phyloP scores from a whole-genome alignment of 805 yeast genomes.

The Candida maesae region DNA sequence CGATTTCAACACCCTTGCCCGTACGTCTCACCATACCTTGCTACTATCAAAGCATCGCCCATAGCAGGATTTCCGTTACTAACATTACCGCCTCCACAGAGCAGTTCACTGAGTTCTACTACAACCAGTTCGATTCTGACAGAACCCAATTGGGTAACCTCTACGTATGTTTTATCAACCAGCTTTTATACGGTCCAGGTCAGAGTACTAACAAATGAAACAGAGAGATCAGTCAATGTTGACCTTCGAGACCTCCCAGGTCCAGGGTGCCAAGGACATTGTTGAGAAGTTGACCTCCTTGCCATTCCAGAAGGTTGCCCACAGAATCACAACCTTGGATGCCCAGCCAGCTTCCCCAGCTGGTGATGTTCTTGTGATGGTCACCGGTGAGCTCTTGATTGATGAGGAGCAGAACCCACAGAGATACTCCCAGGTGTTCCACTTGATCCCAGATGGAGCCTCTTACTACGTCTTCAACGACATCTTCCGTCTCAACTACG shows the following conservation, averaged over 20 bases:
- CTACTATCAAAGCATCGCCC: too few relatives aligned
- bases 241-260: conserved; percentile 91
- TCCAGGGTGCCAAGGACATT: conserved; percentile 90
- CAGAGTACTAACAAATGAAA: conserved; percentile 12
- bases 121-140: conserved; percentile 91
- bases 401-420: conserved; percentile 96
- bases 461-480: conserved; percentile 95
- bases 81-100: conserved; percentile 28
- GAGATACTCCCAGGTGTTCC: conserved; percentile 97
- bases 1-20: conserved; percentile 46
- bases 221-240: conserved; percentile 93
- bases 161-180: conserved; percentile 53
- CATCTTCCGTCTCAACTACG: conserved; percentile 91
- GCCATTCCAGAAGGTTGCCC: conserved; percentile 91
- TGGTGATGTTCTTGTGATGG: conserved; percentile 94
- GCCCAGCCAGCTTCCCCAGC: conserved; percentile 96
- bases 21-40: too few relatives aligned
- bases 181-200: not conserved
- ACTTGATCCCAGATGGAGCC: conserved; percentile 86
- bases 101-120: conserved; percentile 92
- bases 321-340: conserved; percentile 90
- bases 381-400: conserved; percentile 86
- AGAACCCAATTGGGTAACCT: conserved; percentile 89
- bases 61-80: conserved; percentile 6
- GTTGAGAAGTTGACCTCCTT: conserved; percentile 87